Percentiles rank a stretch among this genome's conserved stretches.
Evolutionary conservation across 164 flowering plant genomes (phyloP).

Genomic region (Paratinospora sagittata): DNA sequence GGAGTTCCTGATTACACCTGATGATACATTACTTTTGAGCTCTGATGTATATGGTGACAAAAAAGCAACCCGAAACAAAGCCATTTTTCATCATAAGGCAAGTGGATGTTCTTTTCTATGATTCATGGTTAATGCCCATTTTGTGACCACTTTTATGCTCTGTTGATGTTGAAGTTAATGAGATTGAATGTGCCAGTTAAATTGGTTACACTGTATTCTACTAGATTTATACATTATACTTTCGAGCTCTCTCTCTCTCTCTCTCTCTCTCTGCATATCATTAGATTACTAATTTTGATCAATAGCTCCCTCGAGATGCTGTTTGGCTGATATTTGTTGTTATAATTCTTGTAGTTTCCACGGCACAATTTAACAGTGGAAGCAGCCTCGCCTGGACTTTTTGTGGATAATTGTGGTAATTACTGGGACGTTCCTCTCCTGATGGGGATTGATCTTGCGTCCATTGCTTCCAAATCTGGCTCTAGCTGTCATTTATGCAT

Average conservation of each 20-base stretch:
- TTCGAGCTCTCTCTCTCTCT: not conserved
- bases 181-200: not conserved
- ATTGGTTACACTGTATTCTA: not conserved
- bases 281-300: too few relatives aligned
- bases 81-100: slow-evolving; percentile 64
- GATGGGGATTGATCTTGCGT: slow-evolving; percentile 60
- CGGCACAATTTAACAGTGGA: slow-evolving; percentile 59
- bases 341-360: slow-evolving; percentile 55
- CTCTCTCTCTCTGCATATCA: too few relatives aligned
- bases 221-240: not conserved
- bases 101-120: slow-evolving; percentile 14
- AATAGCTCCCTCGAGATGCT: too few relatives aligned
- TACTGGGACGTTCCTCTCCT: slow-evolving; percentile 87
- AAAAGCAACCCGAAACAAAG: slow-evolving; percentile 45
- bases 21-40: slow-evolving; percentile 50
- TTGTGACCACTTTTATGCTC: not conserved
- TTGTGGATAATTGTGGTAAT: slow-evolving; percentile 53
- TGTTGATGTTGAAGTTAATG: not conserved
- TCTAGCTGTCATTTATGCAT: slow-evolving; percentile 56
- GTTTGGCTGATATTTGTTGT: slow-evolving; percentile 10
- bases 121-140: not conserved
- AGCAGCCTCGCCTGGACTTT: slow-evolving; percentile 69
- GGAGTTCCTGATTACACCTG: slow-evolving; percentile 50
- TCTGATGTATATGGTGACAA: slow-evolving; percentile 43
- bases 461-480: slow-evolving; percentile 59